phyloP scores from a whole-genome alignment of 164 flowering plant species.

The Litsea cubeba region DNA sequence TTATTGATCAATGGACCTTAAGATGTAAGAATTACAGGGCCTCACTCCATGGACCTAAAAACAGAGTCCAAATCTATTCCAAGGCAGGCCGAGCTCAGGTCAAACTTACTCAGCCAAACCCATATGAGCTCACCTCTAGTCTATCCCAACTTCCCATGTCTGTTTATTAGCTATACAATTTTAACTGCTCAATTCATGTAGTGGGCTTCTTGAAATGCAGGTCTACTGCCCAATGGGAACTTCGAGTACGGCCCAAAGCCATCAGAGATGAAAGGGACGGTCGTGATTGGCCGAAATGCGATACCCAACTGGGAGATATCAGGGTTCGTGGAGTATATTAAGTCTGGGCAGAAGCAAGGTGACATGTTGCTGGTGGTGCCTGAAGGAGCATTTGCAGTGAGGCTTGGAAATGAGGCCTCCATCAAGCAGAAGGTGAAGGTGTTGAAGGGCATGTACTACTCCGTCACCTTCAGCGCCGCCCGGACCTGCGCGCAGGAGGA shows the following conservation, averaged over 20 bases:
- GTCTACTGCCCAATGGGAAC: slow-evolving; percentile 71
- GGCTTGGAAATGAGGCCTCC: slow-evolving; percentile 77
- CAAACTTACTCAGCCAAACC: too few species aligned
- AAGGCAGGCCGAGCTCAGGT: too few species aligned
- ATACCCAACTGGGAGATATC: slow-evolving; percentile 72
- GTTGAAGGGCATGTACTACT: slow-evolving; percentile 41
- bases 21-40: too few species aligned
- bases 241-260: slow-evolving; percentile 70
- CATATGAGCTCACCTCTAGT: too few species aligned
- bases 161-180: too few species aligned
- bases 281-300: slow-evolving; percentile 36
- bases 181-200: too few species aligned
- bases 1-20: too few species aligned
- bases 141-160: too few species aligned
- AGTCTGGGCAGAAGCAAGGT: slow-evolving; percentile 74
- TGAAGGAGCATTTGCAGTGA: slow-evolving; percentile 63
- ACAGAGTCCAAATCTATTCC: too few species aligned
- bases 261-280: slow-evolving; percentile 59
- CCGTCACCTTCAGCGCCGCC: slow-evolving; percentile 65
- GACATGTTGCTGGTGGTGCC: slow-evolving; percentile 89
- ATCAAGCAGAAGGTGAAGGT: slow-evolving; percentile 59
- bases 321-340: slow-evolving; percentile 78
- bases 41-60: too few species aligned
- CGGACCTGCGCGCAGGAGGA: slow-evolving; percentile 78
- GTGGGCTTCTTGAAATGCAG: slow-evolving; percentile 25